Evolutionary conservation across 2,329 filamentous ascomycete species (phyloP).

Genomic region (Stemphylium vesicarium): DNA sequence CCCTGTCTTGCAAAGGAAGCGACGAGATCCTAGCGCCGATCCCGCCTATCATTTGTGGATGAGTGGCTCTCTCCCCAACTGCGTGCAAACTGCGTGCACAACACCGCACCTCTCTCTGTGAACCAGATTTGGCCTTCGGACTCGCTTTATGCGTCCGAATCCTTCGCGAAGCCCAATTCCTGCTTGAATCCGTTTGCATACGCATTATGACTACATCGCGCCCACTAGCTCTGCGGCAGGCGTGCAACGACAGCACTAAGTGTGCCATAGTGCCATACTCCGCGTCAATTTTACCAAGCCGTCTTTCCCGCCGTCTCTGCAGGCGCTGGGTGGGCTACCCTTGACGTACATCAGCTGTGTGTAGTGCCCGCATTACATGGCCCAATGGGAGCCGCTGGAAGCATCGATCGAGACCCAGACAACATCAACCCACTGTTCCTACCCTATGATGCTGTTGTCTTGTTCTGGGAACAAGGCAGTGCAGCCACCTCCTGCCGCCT

Average conservation of each 20-base stretch:
- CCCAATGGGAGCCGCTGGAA: slow-evolving; percentile 7
- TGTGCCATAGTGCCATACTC: slow-evolving; percentile 13
- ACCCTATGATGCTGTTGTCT: slow-evolving; percentile 4
- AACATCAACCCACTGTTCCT: slow-evolving; percentile 7
- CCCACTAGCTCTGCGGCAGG: slow-evolving; percentile 8
- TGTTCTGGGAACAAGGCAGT: not conserved
- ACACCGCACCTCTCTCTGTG: not conserved
- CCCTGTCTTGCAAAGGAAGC: not conserved
- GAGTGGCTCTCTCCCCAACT: not conserved
- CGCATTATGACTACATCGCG: slow-evolving; percentile 15
- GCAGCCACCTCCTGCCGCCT: not conserved
- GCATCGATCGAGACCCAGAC: slow-evolving; percentile 12
- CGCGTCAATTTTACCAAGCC: slow-evolving; percentile 24
- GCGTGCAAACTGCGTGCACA: not conserved
- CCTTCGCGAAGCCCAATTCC: slow-evolving; percentile 1
- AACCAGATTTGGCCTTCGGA: not conserved
- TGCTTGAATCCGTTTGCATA: slow-evolving; percentile 1
- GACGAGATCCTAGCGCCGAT: slow-evolving; percentile 26
- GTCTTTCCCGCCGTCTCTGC: slow-evolving; percentile 20
- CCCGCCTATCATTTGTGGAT: slow-evolving; percentile 2
- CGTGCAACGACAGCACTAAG: slow-evolving; percentile 10
- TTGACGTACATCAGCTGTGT: slow-evolving; percentile 24
- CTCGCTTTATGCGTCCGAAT: not conserved
- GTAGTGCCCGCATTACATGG: not conserved
- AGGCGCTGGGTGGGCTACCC: slow-evolving; percentile 5